Evolutionary conservation across 2,329 filamentous ascomycete genomes (phyloP), one percentile per base, ranked within the genome.

Genomic region (Fusarium pseudocircinatum): DNA sequence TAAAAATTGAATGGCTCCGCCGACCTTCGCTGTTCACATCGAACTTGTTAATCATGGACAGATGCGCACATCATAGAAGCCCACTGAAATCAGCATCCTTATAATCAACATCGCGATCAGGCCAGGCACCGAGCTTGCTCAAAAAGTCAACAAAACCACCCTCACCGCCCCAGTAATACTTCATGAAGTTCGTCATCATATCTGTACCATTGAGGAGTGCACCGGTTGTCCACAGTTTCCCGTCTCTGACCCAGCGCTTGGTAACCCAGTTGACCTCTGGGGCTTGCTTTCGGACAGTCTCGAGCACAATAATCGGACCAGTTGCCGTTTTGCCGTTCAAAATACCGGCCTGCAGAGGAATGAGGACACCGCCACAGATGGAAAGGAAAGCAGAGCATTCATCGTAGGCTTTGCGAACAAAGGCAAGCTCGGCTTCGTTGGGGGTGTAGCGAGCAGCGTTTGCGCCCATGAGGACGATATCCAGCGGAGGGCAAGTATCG

Each of bases 401-500:
- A 1, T 78, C 75, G 71, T 79, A 81, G 14, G 74, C 63, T 65
- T 83, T 82, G 53, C 80, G 81, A 43, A 84, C 69, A 69, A 80
- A 85, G 13, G 73, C 75, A 5, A 82, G 66, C 60, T 85, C 84
- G 10, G 72, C 67, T 15, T 79, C 76, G n/a, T 54, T 82, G 7
- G 77, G 73, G 9, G 69, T 63, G 59, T 85, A 82, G 6, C 43
- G 53, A 3, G 67, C 8, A 18, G 76, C 42, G 39, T 80, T 75
- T 11, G 84, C 84, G 2, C 84, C 83, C 61, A 85, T 82, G 47
- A 85, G 78, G 24, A 81, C 80, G 54, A 85, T 80, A 65, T 85
- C 84, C 12, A 85, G 77, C 2, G 78, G 70, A 0, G 83, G 83
- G 49, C 83, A 84, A 3, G 78, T 78, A 7, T 78, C 78, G 34